Conservation (phyloP, 2,329 filamentous ascomycete genomes). For the Parafenestella ontariensis region DNA sequence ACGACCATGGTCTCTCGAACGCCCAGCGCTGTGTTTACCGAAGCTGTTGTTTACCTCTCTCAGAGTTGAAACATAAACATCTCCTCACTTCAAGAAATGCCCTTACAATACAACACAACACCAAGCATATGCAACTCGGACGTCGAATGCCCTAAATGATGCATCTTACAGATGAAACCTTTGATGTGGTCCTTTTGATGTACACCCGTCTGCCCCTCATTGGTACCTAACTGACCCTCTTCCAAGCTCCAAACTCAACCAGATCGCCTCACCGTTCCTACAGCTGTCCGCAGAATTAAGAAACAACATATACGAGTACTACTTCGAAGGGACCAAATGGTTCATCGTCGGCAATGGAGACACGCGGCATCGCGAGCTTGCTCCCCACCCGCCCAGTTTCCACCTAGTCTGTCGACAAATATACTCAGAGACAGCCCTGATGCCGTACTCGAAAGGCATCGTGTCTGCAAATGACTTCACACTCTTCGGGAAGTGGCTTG, state of each 20-base stretch:
- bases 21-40: neutral
- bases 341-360: neutral
- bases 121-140: neutral
- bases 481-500: neutral
- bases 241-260: constrained; percentile 3
- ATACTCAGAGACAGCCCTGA: constrained; percentile 14
- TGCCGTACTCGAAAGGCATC: neutral
- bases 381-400: constrained; percentile 5
- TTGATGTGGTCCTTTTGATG: neutral
- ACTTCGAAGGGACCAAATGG: neutral
- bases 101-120: neutral
- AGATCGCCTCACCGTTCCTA: constrained; percentile 15
- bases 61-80: neutral
- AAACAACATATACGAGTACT: constrained; percentile 16
- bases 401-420: constrained; percentile 13
- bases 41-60: neutral
- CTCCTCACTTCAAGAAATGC: neutral
- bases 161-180: neutral
- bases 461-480: neutral
- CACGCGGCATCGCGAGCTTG: neutral
- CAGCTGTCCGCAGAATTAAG: constrained; percentile 14
- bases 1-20: neutral
- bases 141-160: neutral
- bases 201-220: no score
- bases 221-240: no score